phyloP scores from a whole-genome alignment of 106 monocot genomes.

The Dendrobium nobile region DNA sequence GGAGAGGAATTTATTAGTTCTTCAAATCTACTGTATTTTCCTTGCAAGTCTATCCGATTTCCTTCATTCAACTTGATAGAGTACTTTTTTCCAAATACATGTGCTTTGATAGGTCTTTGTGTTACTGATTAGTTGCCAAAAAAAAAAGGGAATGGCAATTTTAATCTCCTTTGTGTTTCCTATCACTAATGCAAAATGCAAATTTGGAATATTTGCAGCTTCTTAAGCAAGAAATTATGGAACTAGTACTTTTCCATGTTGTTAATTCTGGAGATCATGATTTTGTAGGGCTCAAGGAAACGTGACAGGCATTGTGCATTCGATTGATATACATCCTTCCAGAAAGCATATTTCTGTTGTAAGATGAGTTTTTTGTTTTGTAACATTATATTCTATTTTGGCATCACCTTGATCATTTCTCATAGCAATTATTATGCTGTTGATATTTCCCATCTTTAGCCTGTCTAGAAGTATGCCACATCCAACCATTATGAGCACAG shows the following conservation, averaged over 20 bases:
- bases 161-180: neutral
- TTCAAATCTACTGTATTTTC: neutral
- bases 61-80: neutral
- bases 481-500: neutral
- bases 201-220: neutral
- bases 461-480: neutral
- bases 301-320: constrained; percentile 70
- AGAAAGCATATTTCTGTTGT: constrained; percentile 92
- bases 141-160: neutral
- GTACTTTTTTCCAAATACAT: neutral
- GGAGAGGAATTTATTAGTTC: neutral
- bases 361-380: constrained; percentile 19
- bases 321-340: constrained; percentile 95
- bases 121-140: neutral
- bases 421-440: neutral
- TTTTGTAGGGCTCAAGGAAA: constrained; percentile 53
- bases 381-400: neutral
- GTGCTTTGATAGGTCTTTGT: neutral
- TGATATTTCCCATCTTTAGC: neutral
- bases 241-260: neutral
- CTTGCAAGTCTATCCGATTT: neutral
- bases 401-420: neutral
- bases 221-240: neutral
- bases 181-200: neutral
- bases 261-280: constrained; percentile 2